phyloP scores from a whole-genome alignment of 1,284 basidiomycete genomes.

The Ceratobasidium sp. region DNA sequence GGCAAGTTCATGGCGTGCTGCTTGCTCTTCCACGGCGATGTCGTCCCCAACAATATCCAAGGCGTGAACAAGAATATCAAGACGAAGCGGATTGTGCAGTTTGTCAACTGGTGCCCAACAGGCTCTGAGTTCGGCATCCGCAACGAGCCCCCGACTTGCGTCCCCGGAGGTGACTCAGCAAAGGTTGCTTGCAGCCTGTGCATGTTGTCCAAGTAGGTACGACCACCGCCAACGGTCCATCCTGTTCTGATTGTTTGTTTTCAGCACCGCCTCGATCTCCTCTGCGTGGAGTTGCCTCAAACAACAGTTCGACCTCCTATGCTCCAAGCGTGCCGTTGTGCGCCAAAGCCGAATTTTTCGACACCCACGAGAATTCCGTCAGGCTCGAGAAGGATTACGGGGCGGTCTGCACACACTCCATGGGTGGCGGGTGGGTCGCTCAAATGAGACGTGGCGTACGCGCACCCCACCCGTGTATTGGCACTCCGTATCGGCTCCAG shows the following conservation, averaged over 20 bases:
- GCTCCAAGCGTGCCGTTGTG: conserved; percentile 91
- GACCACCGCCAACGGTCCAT: too few relatives aligned
- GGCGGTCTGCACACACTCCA: conserved; percentile 65
- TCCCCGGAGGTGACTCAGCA: conserved; percentile 95
- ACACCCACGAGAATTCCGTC: conserved; percentile 96
- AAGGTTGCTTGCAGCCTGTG: conserved; percentile 95
- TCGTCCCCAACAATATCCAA: conserved; percentile 95
- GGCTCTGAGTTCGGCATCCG: conserved; percentile 88
- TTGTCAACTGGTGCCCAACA: conserved; percentile 91
- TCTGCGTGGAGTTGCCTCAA: conserved; percentile 81
- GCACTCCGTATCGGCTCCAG: too few relatives aligned
- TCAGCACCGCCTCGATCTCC: conserved; percentile 91
- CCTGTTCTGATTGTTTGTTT: conserved; percentile 1
- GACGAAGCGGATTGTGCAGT: conserved; percentile 97
- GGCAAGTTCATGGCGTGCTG: conserved; percentile 93
- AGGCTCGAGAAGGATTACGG: conserved; percentile 97
- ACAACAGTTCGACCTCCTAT: conserved; percentile 74
- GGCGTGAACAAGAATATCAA: conserved; percentile 95
- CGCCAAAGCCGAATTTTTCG: conserved; percentile 97
- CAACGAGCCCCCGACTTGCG: conserved; percentile 92
- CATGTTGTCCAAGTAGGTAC: conserved; percentile 88
- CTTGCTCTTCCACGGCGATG: conserved; percentile 93
- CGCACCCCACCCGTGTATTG: too few relatives aligned
- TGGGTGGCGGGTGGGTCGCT: too few relatives aligned
- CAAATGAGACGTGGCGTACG: too few relatives aligned